Percentiles rank a stretch among this genome's conserved stretches.
phyloP scores from a whole-genome alignment of 1,139 yeast species.

The Geotrichum cucujoidarum region DNA sequence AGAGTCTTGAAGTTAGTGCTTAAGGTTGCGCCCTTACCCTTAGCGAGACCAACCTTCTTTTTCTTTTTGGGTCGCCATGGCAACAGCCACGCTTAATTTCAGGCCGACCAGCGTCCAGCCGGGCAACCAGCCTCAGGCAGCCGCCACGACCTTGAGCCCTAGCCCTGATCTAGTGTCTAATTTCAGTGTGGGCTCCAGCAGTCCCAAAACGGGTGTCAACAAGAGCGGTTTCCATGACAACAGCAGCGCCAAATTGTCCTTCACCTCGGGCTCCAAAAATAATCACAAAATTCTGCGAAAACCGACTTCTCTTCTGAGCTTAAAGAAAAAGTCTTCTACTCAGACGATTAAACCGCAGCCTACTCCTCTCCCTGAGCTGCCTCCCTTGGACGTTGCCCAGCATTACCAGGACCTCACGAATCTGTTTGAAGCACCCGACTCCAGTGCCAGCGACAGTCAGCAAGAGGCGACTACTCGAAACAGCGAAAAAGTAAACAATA shows the following conservation, averaged over 20 bases:
- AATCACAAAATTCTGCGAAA: not conserved
- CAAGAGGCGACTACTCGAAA: not conserved
- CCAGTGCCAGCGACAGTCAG: not conserved
- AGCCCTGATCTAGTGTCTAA: conserved; percentile 2
- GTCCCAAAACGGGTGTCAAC: not conserved
- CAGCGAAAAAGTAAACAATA: too few species aligned
- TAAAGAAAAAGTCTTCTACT: conserved; percentile 8
- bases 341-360: conserved; percentile 1
- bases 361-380: conserved; percentile 13
- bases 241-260: not conserved
- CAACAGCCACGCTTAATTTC: too few species aligned
- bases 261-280: not conserved
- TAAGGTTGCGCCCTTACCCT: too few species aligned
- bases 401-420: conserved; percentile 10
- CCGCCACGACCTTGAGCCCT: too few species aligned
- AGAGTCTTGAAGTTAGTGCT: too few species aligned
- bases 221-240: conserved; percentile 9
- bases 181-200: not conserved
- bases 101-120: too few species aligned
- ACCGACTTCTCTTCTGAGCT: conserved; percentile 9
- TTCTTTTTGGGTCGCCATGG: too few species aligned
- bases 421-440: conserved; percentile 1
- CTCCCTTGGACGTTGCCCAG: conserved; percentile 7
- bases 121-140: too few species aligned
- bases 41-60: too few species aligned